Evolutionary conservation across 805 yeast genomes (phyloP).

Genomic region (Metschnikowia proteae): DNA sequence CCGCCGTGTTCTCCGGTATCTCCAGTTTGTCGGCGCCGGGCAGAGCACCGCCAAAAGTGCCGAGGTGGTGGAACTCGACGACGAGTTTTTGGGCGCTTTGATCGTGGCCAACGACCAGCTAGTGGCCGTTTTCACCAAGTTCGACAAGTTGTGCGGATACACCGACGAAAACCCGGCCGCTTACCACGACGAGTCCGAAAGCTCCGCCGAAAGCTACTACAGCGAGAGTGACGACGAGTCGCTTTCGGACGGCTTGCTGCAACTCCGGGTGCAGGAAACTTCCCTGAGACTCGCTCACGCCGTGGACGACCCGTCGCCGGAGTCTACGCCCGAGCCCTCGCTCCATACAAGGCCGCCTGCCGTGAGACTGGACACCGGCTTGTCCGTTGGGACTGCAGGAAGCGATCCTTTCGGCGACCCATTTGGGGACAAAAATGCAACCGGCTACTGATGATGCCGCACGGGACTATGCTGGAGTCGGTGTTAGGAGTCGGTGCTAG

Average conservation of each 20-base stretch:
- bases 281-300: slow-evolving; percentile 10
- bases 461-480: too few species aligned
- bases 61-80: slow-evolving; percentile 44
- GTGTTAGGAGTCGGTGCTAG: too few species aligned
- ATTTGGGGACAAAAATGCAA: slow-evolving; percentile 26
- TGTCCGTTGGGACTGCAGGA: slow-evolving; percentile 18
- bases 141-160: slow-evolving; percentile 53
- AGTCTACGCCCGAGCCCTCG: slow-evolving; percentile 17
- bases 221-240: slow-evolving; percentile 31
- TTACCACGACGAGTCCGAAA: neutral
- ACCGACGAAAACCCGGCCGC: slow-evolving; percentile 19
- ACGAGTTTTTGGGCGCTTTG: slow-evolving; percentile 82
- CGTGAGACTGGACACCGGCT: slow-evolving; percentile 22
- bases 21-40: slow-evolving; percentile 70
- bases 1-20: slow-evolving; percentile 71
- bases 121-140: slow-evolving; percentile 65
- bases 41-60: slow-evolving; percentile 26
- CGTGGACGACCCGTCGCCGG: slow-evolving; percentile 27
- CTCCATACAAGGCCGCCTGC: neutral
- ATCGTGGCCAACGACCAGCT: slow-evolving; percentile 89
- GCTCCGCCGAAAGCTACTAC: slow-evolving; percentile 36
- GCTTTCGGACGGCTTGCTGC: slow-evolving; percentile 9
- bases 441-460: neutral
- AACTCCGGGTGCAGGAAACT: slow-evolving; percentile 14
- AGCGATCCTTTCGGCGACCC: slow-evolving; percentile 44